These are phyloP conservation scores for Quambalaria eucalypti DNA, from an alignment of 1,284 basidiomycete species.

Conservation along the genomic window DNA sequence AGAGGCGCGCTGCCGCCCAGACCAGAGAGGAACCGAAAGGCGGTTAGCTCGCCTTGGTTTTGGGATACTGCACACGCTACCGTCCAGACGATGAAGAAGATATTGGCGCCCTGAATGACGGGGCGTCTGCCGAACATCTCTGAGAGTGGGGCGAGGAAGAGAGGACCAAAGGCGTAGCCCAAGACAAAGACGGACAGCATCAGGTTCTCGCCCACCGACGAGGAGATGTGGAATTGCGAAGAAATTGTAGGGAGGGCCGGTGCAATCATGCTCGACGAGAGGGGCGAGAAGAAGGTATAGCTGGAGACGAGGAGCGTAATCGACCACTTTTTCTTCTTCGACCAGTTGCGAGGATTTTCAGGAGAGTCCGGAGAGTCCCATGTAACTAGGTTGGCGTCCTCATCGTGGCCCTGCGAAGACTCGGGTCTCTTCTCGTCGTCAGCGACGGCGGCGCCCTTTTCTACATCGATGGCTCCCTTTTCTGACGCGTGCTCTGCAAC, in stretches of 20 bases:
- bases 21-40: conserved; percentile 32
- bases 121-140: conserved; percentile 52
- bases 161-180: conserved; percentile 29
- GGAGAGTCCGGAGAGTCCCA: conserved; percentile 61
- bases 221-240: conserved; percentile 19
- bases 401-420: background rate
- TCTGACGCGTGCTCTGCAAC: background rate
- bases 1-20: conserved; percentile 43
- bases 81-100: conserved; percentile 37
- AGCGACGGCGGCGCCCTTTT: background rate
- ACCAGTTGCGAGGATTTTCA: conserved; percentile 63
- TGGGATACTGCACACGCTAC: conserved; percentile 31
- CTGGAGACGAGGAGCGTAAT: conserved; percentile 50
- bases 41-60: conserved; percentile 21
- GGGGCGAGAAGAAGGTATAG: conserved; percentile 35
- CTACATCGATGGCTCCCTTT: background rate
- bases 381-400: conserved; percentile 49
- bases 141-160: conserved; percentile 51
- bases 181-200: conserved; percentile 36
- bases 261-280: conserved; percentile 38
- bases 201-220: conserved; percentile 14
- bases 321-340: conserved; percentile 56
- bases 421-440: background rate
- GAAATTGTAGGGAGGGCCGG: conserved; percentile 28
- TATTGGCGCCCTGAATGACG: conserved; percentile 29